A percentile compares a stretch with the other conserved stretches of the same genome.
Conservation (phyloP, 2,329 filamentous ascomycete genomes). For the Cladosporium phlei region DNA sequence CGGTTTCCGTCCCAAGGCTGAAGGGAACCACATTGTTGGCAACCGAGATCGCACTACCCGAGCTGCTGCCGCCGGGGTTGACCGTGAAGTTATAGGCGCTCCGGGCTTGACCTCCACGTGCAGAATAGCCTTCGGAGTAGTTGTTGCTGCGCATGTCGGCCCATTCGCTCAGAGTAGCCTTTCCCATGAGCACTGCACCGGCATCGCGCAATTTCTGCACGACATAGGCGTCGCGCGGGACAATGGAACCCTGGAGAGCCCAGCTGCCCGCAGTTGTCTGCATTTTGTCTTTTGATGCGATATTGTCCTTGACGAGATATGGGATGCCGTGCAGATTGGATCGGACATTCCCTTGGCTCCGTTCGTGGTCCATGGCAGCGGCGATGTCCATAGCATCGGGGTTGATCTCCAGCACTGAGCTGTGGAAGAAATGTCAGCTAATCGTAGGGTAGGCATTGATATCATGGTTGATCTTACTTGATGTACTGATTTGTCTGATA, state of each 20-base stretch:
- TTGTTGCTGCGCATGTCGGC: constrained; percentile 65
- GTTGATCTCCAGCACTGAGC: constrained; percentile 59
- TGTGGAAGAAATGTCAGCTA: constrained; percentile 9
- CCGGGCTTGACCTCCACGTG: constrained; percentile 58
- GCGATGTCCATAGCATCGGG: constrained; percentile 64
- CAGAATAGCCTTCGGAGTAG: constrained; percentile 65
- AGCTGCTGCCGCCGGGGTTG: constrained; percentile 65
- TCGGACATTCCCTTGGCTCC: constrained; percentile 51
- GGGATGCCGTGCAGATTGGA: constrained; percentile 70
- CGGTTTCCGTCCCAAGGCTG: constrained; percentile 68
- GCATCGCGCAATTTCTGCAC: constrained; percentile 58
- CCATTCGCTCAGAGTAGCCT: constrained; percentile 69
- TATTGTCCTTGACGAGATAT: constrained; percentile 70
- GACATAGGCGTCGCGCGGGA: constrained; percentile 64
- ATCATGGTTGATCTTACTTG: constrained; percentile 44
- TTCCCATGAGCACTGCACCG: constrained; percentile 66
- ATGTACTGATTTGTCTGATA: constrained; percentile 61
- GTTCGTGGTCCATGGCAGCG: constrained; percentile 55
- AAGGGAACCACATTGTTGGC: constrained; percentile 60
- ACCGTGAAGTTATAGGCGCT: constrained; percentile 65
- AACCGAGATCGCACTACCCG: constrained; percentile 62
- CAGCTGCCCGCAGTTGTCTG: constrained; percentile 69
- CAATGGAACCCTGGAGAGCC: constrained; percentile 60
- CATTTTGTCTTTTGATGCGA: constrained; percentile 63
- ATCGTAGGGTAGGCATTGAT: neutral